These are phyloP conservation scores for Fusarium buharicum DNA, from an alignment of 2,329 filamentous ascomycete species.

Conservation along the genomic window DNA sequence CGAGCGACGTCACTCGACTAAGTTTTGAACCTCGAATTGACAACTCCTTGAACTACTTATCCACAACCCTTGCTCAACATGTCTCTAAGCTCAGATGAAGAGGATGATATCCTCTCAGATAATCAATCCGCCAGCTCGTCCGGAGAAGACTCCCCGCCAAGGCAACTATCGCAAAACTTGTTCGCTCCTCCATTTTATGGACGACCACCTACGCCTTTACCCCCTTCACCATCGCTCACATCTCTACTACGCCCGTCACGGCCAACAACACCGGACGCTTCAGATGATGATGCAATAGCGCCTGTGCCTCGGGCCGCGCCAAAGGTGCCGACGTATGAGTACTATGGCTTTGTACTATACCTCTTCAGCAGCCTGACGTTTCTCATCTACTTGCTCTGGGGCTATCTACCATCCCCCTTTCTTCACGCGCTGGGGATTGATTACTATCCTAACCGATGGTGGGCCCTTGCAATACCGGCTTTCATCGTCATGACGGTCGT, in stretches of 20 bases:
- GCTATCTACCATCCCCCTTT: constrained; percentile 90
- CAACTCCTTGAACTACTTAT: neutral
- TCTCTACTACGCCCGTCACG: constrained; percentile 89
- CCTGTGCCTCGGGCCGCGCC: constrained; percentile 87
- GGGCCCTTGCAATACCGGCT: constrained; percentile 90
- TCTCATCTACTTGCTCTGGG: constrained; percentile 79
- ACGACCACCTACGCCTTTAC: constrained; percentile 91
- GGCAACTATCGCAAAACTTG: constrained; percentile 63
- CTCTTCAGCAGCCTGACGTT: constrained; percentile 87
- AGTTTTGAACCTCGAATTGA: constrained; percentile 13
- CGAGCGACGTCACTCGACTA: constrained; percentile 16
- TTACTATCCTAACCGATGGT: constrained; percentile 98
- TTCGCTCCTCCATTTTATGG: constrained; percentile 93
- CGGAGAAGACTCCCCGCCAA: constrained; percentile 54
- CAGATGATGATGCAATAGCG: constrained; percentile 86
- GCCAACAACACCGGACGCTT: constrained; percentile 93
- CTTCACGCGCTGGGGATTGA: constrained; percentile 92
- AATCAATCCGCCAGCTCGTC: constrained; percentile 49
- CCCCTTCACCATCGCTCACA: constrained; percentile 90
- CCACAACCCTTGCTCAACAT: constrained; percentile 37
- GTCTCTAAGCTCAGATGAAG: constrained; percentile 52
- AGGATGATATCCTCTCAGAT: constrained; percentile 52
- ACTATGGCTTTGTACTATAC: constrained; percentile 98
- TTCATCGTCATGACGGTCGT: constrained; percentile 89
- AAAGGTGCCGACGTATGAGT: constrained; percentile 98